A percentile compares a stretch with the other conserved stretches of the same genome.
Evolutionary conservation across 345 rosid species (phyloP).

Genomic region (Odontarrhena argentea): DNA sequence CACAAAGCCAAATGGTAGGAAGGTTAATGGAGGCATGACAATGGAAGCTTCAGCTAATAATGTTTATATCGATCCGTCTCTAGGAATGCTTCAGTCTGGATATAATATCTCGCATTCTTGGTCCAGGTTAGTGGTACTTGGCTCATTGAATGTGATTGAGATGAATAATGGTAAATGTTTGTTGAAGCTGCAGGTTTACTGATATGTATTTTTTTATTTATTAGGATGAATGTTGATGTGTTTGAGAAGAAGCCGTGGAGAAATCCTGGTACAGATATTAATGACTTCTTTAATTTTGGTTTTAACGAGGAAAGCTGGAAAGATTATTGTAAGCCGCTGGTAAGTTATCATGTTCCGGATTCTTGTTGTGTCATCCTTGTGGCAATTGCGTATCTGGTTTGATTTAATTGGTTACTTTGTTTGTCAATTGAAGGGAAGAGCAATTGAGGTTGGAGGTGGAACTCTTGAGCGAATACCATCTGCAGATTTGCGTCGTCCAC

Average conservation of each 20-base stretch:
- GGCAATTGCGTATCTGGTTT: slow-evolving; percentile 25
- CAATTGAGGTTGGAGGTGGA: slow-evolving; percentile 62
- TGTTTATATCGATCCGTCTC: slow-evolving; percentile 17
- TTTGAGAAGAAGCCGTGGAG: slow-evolving; percentile 70
- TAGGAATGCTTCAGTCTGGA: slow-evolving; percentile 43
- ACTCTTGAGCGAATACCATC: slow-evolving; percentile 59
- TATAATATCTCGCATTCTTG: slow-evolving; percentile 51
- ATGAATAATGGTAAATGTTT: slow-evolving; percentile 1
- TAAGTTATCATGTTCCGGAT: slow-evolving; percentile 34
- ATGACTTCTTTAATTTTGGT: slow-evolving; percentile 74
- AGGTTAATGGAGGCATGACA: slow-evolving; percentile 30
- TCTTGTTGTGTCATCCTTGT: slow-evolving; percentile 7
- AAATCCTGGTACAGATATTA: slow-evolving; percentile 49
- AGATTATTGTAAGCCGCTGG: slow-evolving; percentile 59
- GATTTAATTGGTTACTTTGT: slow-evolving; percentile 18
- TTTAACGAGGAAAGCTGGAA: slow-evolving; percentile 71
- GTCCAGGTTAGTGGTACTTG: slow-evolving; percentile 56
- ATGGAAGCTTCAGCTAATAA: slow-evolving; percentile 33
- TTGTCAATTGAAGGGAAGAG: slow-evolving; percentile 57
- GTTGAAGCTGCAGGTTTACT: neutral
- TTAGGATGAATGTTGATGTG: slow-evolving; percentile 56
- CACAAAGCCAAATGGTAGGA: slow-evolving; percentile 26
- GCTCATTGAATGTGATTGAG: slow-evolving; percentile 1
- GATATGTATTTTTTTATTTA: slow-evolving; percentile 17
- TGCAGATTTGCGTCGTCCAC: slow-evolving; percentile 45